These are phyloP conservation scores for Rhizopus stolonifer DNA, from an alignment of 371 early-diverging fungal genomes.

Conservation along the genomic window DNA sequence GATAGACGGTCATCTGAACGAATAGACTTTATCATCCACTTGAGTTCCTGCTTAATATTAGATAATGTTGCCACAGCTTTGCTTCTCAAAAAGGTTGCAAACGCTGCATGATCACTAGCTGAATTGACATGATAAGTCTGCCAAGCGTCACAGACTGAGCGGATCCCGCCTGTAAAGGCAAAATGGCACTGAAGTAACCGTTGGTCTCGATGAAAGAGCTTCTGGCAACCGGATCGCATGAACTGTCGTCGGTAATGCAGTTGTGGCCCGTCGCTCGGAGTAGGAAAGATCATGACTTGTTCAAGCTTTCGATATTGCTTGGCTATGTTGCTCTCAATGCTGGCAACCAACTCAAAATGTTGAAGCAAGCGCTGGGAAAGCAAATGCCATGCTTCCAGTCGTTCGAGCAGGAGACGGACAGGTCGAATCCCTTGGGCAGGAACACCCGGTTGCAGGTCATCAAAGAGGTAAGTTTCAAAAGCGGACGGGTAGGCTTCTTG, in stretches of 20 bases:
- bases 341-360: conserved; percentile 29
- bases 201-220: conserved; percentile 4
- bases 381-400: conserved; percentile 39
- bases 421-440: conserved; percentile 30
- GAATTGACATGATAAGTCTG: conserved; percentile 23
- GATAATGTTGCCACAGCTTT: conserved; percentile 30
- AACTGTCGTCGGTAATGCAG: neutral
- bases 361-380: conserved; percentile 27
- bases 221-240: neutral
- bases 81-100: conserved; percentile 27
- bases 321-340: conserved; percentile 28
- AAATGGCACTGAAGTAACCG: conserved; percentile 29
- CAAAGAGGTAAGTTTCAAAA: conserved; percentile 25
- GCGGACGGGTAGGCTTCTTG: conserved; percentile 25
- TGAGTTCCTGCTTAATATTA: conserved; percentile 40
- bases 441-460: conserved; percentile 13
- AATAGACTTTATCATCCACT: conserved; percentile 38
- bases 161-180: conserved; percentile 24
- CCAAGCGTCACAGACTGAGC: conserved; percentile 37
- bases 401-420: conserved; percentile 29
- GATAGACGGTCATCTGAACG: conserved; percentile 36
- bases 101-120: conserved; percentile 30
- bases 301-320: conserved; percentile 32
- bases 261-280: neutral
- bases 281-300: conserved; percentile 9